Evolutionary conservation across 2,329 filamentous ascomycete genomes (phyloP).

Genomic region (Graphilbum sp.): DNA sequence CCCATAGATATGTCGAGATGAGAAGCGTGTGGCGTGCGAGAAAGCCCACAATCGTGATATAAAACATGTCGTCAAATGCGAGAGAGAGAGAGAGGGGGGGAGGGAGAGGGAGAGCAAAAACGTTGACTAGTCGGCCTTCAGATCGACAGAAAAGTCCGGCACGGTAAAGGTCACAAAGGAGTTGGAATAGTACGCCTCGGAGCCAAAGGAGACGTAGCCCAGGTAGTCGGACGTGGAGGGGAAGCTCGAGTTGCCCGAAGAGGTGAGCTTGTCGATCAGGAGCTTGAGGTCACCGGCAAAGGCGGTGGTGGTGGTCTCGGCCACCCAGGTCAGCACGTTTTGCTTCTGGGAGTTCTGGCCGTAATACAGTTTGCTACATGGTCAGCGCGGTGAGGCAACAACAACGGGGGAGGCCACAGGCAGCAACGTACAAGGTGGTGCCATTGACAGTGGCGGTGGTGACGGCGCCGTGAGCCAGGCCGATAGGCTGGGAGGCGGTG

Average conservation of each 20-base stretch:
- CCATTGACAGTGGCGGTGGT: conserved; percentile 22
- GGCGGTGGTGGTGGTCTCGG: conserved; percentile 16
- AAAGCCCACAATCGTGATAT: too few relatives aligned
- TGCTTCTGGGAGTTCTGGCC: conserved; percentile 24
- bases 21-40: too few relatives aligned
- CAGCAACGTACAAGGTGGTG: conserved; percentile 17
- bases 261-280: conserved; percentile 24
- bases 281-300: conserved; percentile 31
- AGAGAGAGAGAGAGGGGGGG: too few relatives aligned
- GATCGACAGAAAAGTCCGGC: conserved; percentile 19
- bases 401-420: background rate
- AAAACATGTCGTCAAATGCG: too few relatives aligned
- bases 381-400: background rate
- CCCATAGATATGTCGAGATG: too few relatives aligned
- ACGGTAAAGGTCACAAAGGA: conserved; percentile 32
- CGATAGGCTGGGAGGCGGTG: conserved; percentile 29
- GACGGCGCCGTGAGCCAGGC: conserved; percentile 17
- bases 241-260: conserved; percentile 16
- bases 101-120: too few relatives aligned
- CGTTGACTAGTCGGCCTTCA: background rate
- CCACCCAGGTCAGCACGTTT: conserved; percentile 33
- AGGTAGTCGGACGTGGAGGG: conserved; percentile 27
- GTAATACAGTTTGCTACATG: conserved; percentile 19
- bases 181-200: conserved; percentile 28
- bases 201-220: conserved; percentile 34